phyloP scores from a whole-genome alignment of 352 stramenopile species.

The Saprolegnia parasitica region DNA sequence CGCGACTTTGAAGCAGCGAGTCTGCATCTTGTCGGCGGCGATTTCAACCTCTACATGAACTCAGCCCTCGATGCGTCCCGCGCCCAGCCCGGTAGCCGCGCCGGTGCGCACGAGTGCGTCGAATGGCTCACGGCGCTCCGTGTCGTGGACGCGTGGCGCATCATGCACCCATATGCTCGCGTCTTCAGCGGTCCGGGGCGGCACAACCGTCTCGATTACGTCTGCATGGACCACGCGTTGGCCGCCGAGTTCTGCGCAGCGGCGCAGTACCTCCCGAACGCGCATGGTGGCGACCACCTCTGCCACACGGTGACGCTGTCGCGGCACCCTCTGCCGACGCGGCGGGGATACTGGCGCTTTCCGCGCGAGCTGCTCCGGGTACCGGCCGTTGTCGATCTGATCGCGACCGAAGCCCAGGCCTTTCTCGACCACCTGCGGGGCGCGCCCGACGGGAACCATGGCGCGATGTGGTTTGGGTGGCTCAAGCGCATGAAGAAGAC shows the following conservation, averaged over 20 bases:
- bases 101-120: neutral
- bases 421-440: neutral
- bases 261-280: no score
- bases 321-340: no score
- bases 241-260: conserved; percentile 3
- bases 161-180: conserved; percentile 8
- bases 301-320: no score
- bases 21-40: conserved; percentile 30
- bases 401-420: neutral
- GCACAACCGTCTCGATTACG: conserved; percentile 33
- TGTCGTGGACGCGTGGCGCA: conserved; percentile 31
- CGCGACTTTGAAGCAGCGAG: conserved; percentile 24
- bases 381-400: neutral
- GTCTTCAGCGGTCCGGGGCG: conserved; percentile 22
- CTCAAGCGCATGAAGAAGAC: neutral
- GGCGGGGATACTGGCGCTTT: neutral
- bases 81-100: neutral
- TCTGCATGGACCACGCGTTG: conserved; percentile 21
- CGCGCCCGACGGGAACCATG: neutral
- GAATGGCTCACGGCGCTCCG: conserved; percentile 27
- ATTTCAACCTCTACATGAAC: conserved; percentile 29
- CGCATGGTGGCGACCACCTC: neutral
- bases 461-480: conserved; percentile 9
- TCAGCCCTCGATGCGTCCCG: conserved; percentile 6
- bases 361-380: neutral